Evolutionary conservation across 495 filamentous ascomycete species (phyloP), one percentile per base, ranked within the genome.

Genomic region (Aspergillus saccharolyticus): DNA sequence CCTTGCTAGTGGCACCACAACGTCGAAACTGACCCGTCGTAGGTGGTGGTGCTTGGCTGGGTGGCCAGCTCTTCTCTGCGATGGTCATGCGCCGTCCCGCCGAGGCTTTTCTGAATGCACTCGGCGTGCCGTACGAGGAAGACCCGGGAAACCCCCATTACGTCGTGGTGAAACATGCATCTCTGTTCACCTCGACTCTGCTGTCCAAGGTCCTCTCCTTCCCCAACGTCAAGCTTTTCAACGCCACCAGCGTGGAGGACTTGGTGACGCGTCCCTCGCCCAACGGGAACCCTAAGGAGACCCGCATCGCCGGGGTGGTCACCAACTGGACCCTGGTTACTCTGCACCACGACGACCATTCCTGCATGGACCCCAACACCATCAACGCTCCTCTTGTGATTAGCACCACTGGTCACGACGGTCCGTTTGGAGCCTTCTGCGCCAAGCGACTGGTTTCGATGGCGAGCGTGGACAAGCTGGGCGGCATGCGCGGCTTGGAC

Each of bases 31-130:
- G 39, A 58, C 44, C 33, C 16, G 30, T 14, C 7, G 65, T 20
- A 78, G 80, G 90, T 59, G 91, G 90, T 66, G 91, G 91, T 66
- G 90, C 90, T 55, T 96, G 91, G 91, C 83, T 96, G 33, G 90
- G 91, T 62, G 91, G 91, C 47, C 91, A 96, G 74, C 85, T 95
- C 45, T 95, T 96, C 80, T 86, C 81, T 63, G 90, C 90, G 53
- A 96, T 96, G 91, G 83, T 96, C 56, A 89, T 96, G 84, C 89
- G 91, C 62, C 92, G 91, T 75, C 90, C 91, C 17, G 91, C 91
- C 19, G 87, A 96, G 65, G 78, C 80, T 50, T 96, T 96, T 80
- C 74, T 96, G 53, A 73, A 75, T 49, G 88, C 92, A 60, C 73
- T 95, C 24, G 89, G 87, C 50, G 84, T 95, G 21, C 85, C 89